Evolutionary conservation across 2,329 filamentous ascomycete species (phyloP), one percentile per base, ranked within the genome.

Genomic region (Fusarium drepaniforme): DNA sequence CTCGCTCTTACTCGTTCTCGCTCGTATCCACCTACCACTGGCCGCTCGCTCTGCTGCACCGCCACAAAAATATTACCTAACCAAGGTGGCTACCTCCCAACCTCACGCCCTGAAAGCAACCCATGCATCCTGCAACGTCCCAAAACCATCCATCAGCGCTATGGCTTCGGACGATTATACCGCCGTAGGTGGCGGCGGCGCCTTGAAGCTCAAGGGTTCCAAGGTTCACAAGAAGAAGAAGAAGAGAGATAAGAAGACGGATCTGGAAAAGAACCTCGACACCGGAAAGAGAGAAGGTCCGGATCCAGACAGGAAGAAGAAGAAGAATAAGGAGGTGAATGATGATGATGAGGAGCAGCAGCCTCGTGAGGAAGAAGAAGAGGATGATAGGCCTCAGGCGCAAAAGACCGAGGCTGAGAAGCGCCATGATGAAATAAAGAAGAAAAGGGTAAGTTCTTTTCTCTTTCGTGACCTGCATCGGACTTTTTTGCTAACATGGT

Each of bases 371-470:
- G 82, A 35, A 15, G 33, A 83, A 0, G 79, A 83, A 0, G 79
- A 82, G 2, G 79, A 80, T 0, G 80, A 80, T 16, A 74, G 49
- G 75, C 74, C 72, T n/a, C 79, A 72, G 66, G 78, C 81, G 64
- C 83, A 81, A 71, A 98, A 97, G 87, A 98, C 96, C 0, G 95
- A 97, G 73, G 91, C 96, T 2, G 95, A 99, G 85, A 88, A 89
- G 76, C 89, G 92, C 53, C 91, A 97, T 79, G 94, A 97, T 76
- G 96, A 98, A 85, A 89, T 90, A 78, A 91, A 93, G 82, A 89
- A 91, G 82, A 97, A 95, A 85, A 90, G 94, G 86, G 94, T 94
- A 88, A 72, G 92, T 88, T 49, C n/a, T 28, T 28, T 3, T 25
- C 23, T 33, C 42, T 8, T 38, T 37, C 3, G 13, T 6, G 35